Evolutionary conservation across 805 yeast genomes (phyloP), one percentile per base, ranked within the genome.

Genomic region (Starmerella davenportii): DNA sequence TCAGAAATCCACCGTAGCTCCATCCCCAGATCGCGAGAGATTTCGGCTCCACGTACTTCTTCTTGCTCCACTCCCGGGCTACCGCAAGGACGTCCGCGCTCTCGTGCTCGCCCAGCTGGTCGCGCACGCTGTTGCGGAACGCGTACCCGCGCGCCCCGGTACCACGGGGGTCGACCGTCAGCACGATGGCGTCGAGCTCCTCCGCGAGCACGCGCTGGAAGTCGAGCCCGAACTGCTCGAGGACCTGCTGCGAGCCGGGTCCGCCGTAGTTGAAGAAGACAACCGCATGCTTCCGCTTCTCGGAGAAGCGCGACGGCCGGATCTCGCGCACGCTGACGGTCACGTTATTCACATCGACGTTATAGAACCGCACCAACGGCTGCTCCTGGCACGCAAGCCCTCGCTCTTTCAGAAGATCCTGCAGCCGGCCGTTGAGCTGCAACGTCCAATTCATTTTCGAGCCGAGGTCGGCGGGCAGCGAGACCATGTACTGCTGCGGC

Each of bases 1-100:
- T 84, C 66, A 82, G 69, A 54, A 72, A 90, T 0, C 96, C 98
- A 35, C 98, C 98, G 55, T 87, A 90, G 18, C 93, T 79, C 98
- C 98, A 90, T 7, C 98, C 98, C 87, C 95, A 90, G 39, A 87
- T 71, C 0, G 93, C 92, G 11, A 81, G 74, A 43, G 71, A 68
- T 3, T 66, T 61, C 19, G 62, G 57, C 53, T 85, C 79, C 31
- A 90, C 77, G 51, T 76, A 87, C 2, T 64, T 42, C 48, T 68
- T 70, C 3, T 58, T 35, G 2, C 71, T 65, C 78, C 90, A 87
- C 1, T 65, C 45, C 46, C 72, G 70, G 2, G 93, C 98, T 4
- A 92, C 93, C 0, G 72, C 61, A 29, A 90, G 78, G 58, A 87
- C 95, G 57, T 90, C 98, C 21, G 62, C 60, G 1, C 90, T 78